Evolutionary conservation across 2,329 filamentous ascomycete species (phyloP), one percentile per base, ranked within the genome.

Genomic region (Basipetospora chlamydospora): DNA sequence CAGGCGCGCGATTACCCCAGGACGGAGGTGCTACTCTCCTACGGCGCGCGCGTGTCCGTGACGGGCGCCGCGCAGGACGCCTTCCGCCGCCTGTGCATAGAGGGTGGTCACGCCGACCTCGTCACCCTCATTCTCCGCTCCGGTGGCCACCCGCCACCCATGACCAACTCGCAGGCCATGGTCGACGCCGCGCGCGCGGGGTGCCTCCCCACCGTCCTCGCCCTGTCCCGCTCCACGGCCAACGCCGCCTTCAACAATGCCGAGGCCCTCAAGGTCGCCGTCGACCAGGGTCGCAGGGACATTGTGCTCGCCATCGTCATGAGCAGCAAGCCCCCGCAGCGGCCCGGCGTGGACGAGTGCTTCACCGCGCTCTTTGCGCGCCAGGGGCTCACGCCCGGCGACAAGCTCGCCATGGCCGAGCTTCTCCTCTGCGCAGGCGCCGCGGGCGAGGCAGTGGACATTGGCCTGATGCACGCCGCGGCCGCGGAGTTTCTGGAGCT

Each of bases 371-470:
- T 74, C 2, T 60, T 68, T 40, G 48, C 57, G 2, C 61, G 66
- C 33, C 47, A 60, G 2, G 59, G 61, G 2, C 56, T 70, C 13
- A 59, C 58, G 5, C 61, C 64, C 0, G 58, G 61, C 21, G 61
- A 65, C 22, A 73, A 68, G 45, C 51, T 69, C 28, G 59, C 60
- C 3, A 54, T 77, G 42, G 58, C 66, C 0, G 70, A 77, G 46
- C 53, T 73, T 3, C 47, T 78, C 2, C 56, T 78, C 2, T 74
- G 71, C 37, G 70, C 67, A 1, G 72, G 73, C 0, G 70, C 71
- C 1, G 55, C 59, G 10, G 73, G 73, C 2, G 62, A 69, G 11
- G 53, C 58, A 1, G 52, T 70, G 1, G 60, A 67, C 0, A 51
- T 55, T 21, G 67, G 64, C 0, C 53, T 76, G 1, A 51, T 66